Evolutionary conservation across 805 yeast species (phyloP).

Genomic region (Tetrapisispora taiwanensis): DNA sequence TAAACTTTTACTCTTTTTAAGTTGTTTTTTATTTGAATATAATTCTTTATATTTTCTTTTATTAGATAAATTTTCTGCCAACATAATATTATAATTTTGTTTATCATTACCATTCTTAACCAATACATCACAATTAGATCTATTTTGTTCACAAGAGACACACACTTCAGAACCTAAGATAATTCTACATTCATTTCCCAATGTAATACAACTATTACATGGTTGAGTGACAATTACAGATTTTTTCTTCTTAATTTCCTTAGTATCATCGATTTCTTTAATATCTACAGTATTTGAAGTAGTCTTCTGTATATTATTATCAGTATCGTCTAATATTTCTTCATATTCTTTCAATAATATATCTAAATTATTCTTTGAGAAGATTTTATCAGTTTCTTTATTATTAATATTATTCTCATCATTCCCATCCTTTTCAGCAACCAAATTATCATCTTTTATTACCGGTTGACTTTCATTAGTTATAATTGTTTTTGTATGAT

Average conservation of each 20-base stretch:
- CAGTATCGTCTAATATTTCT: constrained; percentile 15
- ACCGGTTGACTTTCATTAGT: no score
- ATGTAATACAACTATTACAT: constrained; percentile 76
- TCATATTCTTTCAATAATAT: constrained; percentile 24
- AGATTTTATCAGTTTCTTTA: neutral
- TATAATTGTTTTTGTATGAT: no score
- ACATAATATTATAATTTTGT: neutral
- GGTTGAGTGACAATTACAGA: constrained; percentile 32
- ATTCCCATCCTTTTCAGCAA: no score
- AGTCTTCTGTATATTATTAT: neutral
- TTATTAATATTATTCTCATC: neutral
- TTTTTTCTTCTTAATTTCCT: neutral
- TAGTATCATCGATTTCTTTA: neutral
- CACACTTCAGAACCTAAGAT: constrained; percentile 55
- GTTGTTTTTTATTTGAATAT: neutral
- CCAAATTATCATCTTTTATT: no score
- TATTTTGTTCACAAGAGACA: constrained; percentile 66
- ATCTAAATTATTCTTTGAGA: constrained; percentile 11
- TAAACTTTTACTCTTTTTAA: neutral
- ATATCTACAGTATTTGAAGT: neutral
- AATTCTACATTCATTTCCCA: constrained; percentile 71
- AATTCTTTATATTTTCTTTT: neutral
- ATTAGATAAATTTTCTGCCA: neutral
- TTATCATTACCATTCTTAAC: constrained; percentile 25
- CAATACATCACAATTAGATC: constrained; percentile 60